Evolutionary conservation across 2,329 filamentous ascomycete genomes (phyloP), one percentile per base, ranked within the genome.

Genomic region (Aspergillus hiratsukae): DNA sequence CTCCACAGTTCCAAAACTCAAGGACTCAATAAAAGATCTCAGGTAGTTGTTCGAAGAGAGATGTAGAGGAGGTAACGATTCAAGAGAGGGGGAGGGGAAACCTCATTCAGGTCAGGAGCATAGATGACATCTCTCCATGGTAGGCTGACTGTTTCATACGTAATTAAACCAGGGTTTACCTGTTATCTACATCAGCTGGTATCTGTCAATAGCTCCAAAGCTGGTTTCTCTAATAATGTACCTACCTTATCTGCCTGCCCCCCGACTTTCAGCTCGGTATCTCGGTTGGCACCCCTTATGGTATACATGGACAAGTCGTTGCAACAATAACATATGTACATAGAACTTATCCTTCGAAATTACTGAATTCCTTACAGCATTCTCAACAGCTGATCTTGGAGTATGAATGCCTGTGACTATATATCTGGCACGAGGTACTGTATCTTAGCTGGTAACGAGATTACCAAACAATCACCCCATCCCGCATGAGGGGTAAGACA

Each of bases 51-150:
- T 46, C 11, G 23, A 51, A 54, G 37, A 55, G 51, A 48, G 43
- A 37, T 23, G 49, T 55, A 54, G 58, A 61, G 25, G 23, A 37
- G 35, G 53, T 48, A 55, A 56, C 52, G 54, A 58, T 61, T 52
- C 43, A 41, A 40, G 54, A 51, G 55, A 53, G 59, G 61, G 54
- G 55, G 54, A 55, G 59, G 56, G 37, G 58, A 54, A 58, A 55
- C 46, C 46, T 48, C 55, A 55, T 54, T 60, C 60, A 64, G 62
- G 64, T 63, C 61, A 64, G 62, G 62, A 65, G 61, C 54, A 58
- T 59, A 51, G 58, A 62, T 65, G 63, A 64, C 61, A 59, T 59
- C 57, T 31, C 58, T 53, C 43, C 48, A 35, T 48, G 55, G 60
- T 60, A 49, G 55, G 58, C 58, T 62, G 61, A 64, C 62, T 43